Evolutionary conservation across 805 yeast species (phyloP).

Genomic region (Wickerhamiella vanderwaltii): DNA sequence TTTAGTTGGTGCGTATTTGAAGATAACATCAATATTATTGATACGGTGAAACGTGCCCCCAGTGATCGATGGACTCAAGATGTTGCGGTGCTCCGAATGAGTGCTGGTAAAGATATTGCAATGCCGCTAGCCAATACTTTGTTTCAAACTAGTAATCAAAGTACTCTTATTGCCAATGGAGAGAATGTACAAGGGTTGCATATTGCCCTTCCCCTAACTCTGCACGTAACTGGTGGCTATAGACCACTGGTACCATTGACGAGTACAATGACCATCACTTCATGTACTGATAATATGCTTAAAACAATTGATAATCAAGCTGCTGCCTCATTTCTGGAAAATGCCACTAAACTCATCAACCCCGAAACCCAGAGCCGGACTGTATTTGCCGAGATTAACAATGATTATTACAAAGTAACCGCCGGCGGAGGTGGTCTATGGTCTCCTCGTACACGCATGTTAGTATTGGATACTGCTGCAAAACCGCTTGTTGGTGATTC

Average conservation of each 20-base stretch:
- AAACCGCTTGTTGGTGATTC: slow-evolving; percentile 34
- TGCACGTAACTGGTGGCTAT: slow-evolving; percentile 5
- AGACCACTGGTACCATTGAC: slow-evolving; percentile 17
- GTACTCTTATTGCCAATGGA: slow-evolving; percentile 15
- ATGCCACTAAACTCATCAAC: slow-evolving; percentile 15
- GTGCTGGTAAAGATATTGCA: slow-evolving; percentile 15
- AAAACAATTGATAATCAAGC: slow-evolving; percentile 42
- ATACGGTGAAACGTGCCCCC: slow-evolving; percentile 10
- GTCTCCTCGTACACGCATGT: slow-evolving; percentile 55
- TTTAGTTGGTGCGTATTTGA: slow-evolving; percentile 21
- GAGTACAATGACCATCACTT: slow-evolving; percentile 33
- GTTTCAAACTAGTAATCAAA: slow-evolving; percentile 22
- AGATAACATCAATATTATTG: slow-evolving; percentile 18
- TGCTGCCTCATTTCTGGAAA: slow-evolving; percentile 46
- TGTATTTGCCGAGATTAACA: slow-evolving; percentile 21
- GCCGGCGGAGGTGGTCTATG: slow-evolving; percentile 75
- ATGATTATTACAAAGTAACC: slow-evolving; percentile 37
- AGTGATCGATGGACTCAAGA: neutral
- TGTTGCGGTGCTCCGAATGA: slow-evolving; percentile 10
- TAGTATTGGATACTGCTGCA: slow-evolving; percentile 54
- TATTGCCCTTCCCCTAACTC: slow-evolving; percentile 14
- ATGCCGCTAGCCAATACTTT: slow-evolving; percentile 28
- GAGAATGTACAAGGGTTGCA: slow-evolving; percentile 17
- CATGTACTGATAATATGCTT: slow-evolving; percentile 45
- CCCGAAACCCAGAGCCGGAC: slow-evolving; percentile 16